phyloP scores from a whole-genome alignment of 805 yeast species.

The Grigorovia jiainica region DNA sequence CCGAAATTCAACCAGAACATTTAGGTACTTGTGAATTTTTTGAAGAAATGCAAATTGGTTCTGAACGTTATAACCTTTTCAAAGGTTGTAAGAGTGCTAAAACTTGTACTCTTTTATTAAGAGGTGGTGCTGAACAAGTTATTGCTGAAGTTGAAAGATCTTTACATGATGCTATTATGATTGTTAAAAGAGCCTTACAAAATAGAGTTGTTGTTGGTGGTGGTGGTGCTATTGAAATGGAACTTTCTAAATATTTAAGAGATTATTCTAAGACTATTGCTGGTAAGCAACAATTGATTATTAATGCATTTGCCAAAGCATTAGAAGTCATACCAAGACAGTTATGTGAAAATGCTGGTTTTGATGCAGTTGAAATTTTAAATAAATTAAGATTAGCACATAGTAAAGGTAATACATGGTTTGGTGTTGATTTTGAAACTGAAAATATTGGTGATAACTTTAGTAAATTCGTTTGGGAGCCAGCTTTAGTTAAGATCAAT shows the following conservation, averaged over 20 bases:
- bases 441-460: conserved; percentile 80
- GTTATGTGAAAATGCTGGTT: conserved; percentile 97
- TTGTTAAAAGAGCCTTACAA: conserved; percentile 87
- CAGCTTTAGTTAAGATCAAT: conserved; percentile 84
- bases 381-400: conserved; percentile 89
- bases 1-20: conserved; percentile 59
- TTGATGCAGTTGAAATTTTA: conserved; percentile 91
- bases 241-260: conserved; percentile 76
- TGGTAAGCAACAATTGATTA: conserved; percentile 91
- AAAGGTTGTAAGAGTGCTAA: conserved; percentile 86
- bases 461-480: conserved; percentile 92
- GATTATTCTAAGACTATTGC: conserved; percentile 81
- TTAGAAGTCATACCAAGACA: conserved; percentile 95
- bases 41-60: conserved; percentile 93
- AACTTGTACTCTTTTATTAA: conserved; percentile 84
- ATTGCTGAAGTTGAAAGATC: conserved; percentile 97
- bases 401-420: conserved; percentile 86
- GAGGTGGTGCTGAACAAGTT: conserved; percentile 98
- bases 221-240: conserved; percentile 99
- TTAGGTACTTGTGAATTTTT: conserved; percentile 78
- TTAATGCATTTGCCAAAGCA: conserved; percentile 89
- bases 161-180: conserved; percentile 96
- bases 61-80: conserved; percentile 89
- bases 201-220: conserved; percentile 90
- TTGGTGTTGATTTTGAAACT: conserved; percentile 82